Percentiles rank a stretch among this genome's conserved stretches.
phyloP scores from a whole-genome alignment of 805 yeast genomes.

The Suhomyces xylopsoci region DNA sequence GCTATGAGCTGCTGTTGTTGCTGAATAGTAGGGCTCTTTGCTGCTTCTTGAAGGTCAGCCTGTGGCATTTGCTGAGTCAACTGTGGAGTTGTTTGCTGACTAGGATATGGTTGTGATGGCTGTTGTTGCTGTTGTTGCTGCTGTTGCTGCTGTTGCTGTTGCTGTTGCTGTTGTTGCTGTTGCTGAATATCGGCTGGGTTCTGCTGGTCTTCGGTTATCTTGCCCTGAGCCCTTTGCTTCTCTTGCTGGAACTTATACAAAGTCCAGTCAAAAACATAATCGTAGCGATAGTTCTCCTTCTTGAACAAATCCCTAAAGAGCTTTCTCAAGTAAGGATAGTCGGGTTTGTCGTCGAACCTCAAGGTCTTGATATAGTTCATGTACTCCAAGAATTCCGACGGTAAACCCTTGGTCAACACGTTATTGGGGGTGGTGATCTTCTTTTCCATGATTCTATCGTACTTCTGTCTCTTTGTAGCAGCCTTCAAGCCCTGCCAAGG shows the following conservation, averaged over 20 bases:
- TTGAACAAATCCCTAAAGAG: slow-evolving; percentile 85
- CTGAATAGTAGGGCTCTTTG: background rate
- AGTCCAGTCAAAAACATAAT: slow-evolving; percentile 96
- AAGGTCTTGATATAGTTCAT: slow-evolving; percentile 85
- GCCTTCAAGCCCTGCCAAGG: slow-evolving; percentile 99
- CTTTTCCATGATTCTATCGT: slow-evolving; percentile 93
- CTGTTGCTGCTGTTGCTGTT: slow-evolving; percentile 8
- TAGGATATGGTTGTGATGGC: slow-evolving; percentile 1
- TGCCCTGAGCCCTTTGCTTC: slow-evolving; percentile 47
- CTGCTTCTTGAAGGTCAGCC: background rate
- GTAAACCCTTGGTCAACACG: slow-evolving; percentile 85
- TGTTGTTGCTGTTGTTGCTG: slow-evolving; percentile 8
- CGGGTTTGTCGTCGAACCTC: slow-evolving; percentile 95
- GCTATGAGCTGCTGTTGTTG: slow-evolving; percentile 6
- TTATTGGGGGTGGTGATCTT: slow-evolving; percentile 88
- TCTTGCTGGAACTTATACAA: slow-evolving; percentile 70
- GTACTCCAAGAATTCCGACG: slow-evolving; percentile 84
- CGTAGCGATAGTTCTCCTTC: slow-evolving; percentile 86
- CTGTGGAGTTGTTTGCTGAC: slow-evolving; percentile 3
- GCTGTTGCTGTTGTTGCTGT: slow-evolving; percentile 11
- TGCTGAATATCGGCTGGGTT: slow-evolving; percentile 17
- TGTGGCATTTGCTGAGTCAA: slow-evolving; percentile 14
- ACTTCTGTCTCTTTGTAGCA: slow-evolving; percentile 93
- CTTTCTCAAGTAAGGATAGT: slow-evolving; percentile 83
- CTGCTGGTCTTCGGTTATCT: slow-evolving; percentile 26